phyloP scores from a whole-genome alignment of 495 filamentous ascomycete genomes.

The Amniculicola lignicola region DNA sequence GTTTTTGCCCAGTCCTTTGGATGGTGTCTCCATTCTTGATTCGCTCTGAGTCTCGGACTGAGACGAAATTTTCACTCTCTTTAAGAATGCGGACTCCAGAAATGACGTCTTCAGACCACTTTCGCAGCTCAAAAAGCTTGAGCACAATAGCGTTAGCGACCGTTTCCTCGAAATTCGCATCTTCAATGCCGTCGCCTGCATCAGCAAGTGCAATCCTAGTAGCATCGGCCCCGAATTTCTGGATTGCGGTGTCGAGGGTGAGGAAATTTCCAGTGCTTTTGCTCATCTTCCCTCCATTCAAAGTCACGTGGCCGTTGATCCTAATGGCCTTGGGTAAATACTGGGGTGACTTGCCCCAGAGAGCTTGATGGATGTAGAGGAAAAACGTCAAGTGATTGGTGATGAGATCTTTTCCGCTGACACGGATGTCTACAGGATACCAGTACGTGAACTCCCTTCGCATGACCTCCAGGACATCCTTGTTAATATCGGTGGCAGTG shows the following conservation, averaged over 20 bases:
- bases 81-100: too few relatives aligned
- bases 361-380: conserved; percentile 87
- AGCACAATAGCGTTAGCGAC: conserved; percentile 88
- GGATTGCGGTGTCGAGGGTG: conserved; percentile 78
- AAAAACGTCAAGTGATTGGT: conserved; percentile 80
- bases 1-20: conserved; percentile 62
- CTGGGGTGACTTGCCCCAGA: conserved; percentile 77
- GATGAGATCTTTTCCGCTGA: conserved; percentile 51
- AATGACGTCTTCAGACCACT: conserved; percentile 95
- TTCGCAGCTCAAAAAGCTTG: conserved; percentile 74
- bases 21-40: conserved; percentile 47
- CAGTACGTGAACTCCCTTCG: conserved; percentile 90
- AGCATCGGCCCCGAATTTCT: conserved; percentile 94
- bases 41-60: too few relatives aligned
- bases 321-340: conserved; percentile 82
- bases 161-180: conserved; percentile 96
- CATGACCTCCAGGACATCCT: conserved; percentile 71
- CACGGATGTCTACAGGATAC: conserved; percentile 83
- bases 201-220: conserved; percentile 89
- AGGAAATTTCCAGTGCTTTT: conserved; percentile 96
- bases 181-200: conserved; percentile 88
- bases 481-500: conserved; percentile 53
- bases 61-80: too few relatives aligned
- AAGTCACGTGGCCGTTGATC: conserved; percentile 87
- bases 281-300: conserved; percentile 96